Evolutionary conservation across 2,329 filamentous ascomycete genomes (phyloP), one percentile per base, ranked within the genome.

Genomic region (Fusarium nematophilum): DNA sequence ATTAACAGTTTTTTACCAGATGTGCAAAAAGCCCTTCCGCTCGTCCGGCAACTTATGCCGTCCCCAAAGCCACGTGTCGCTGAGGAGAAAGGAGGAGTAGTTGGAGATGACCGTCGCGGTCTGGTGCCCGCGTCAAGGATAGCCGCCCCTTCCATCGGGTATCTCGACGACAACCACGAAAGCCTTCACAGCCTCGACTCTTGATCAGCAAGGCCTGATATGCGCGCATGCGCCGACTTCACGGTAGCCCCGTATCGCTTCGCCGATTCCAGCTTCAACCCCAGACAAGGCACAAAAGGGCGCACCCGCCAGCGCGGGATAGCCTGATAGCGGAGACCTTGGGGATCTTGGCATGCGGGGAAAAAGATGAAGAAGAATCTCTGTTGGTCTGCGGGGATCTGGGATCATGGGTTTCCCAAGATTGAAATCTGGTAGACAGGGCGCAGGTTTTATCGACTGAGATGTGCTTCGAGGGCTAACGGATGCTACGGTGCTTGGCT

Each of bases 311-410:
- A 31, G 25, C 29, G 44, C 31, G 26, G 44, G 26, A 21, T 39
- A 27, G 23, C 49, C 42, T 47, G 42, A 39, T 48, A 29, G 45
- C 45, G 33, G 45, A 39, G 45, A 30, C 34, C 27, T 30, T 14
- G 25, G 34, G n/a, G 33, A 21, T 23, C 55, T 60, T 60, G 57
- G 57, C 55, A 42, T 44, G 45, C 40, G 54, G 51, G 54, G 54
- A 45, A n/a, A n/a, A n/a, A n/a, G n/a, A n/a, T n/a, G n/a, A n/a
- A n/a, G n/a, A 36, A 39, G 39, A 44, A 40, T 51, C 46, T 51
- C 34, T 37, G 30, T n/a, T n/a, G n/a, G n/a, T n/a, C 37, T 46
- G 25, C 42, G 31, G 44, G 44, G 50, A 48, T 53, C 43, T 49
- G 38, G 43, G 50, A 40, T 36, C 34, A 49, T 40, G 26, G 29